Conservation (phyloP, 495 filamentous ascomycete species). For the Monascus purpureus region DNA sequence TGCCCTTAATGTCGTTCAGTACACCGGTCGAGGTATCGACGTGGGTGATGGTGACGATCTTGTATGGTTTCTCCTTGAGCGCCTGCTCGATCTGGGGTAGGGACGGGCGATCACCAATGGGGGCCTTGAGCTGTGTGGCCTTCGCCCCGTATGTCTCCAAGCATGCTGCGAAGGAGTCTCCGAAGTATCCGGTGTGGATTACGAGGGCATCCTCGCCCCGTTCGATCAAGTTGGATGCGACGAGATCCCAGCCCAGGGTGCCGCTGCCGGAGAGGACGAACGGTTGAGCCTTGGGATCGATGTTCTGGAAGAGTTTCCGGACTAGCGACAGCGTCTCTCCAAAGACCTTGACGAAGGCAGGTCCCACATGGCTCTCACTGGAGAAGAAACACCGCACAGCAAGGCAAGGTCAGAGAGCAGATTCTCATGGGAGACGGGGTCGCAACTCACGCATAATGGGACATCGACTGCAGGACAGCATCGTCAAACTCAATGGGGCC, state of each 20-base stretch:
- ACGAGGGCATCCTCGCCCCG: slow-evolving; percentile 81
- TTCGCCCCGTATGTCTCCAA: slow-evolving; percentile 80
- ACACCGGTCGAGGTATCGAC: slow-evolving; percentile 96
- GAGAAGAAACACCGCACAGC: background rate
- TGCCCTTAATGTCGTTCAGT: slow-evolving; percentile 70
- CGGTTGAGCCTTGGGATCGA: slow-evolving; percentile 67
- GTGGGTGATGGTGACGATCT: slow-evolving; percentile 86
- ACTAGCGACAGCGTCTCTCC: slow-evolving; percentile 78
- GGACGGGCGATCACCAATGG: slow-evolving; percentile 79
- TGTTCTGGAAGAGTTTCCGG: slow-evolving; percentile 85
- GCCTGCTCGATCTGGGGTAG: slow-evolving; percentile 76
- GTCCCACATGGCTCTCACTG: slow-evolving; percentile 85
- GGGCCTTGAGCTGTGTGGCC: slow-evolving; percentile 75
- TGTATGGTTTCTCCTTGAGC: slow-evolving; percentile 78
- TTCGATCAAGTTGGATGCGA: slow-evolving; percentile 82
- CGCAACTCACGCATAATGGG: slow-evolving; percentile 71
- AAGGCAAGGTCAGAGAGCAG: background rate
- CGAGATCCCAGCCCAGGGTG: slow-evolving; percentile 91
- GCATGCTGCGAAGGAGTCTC: slow-evolving; percentile 86
- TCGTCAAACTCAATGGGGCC: slow-evolving; percentile 98
- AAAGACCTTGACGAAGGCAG: slow-evolving; percentile 79
- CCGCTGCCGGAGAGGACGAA: slow-evolving; percentile 90
- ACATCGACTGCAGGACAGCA: slow-evolving; percentile 88
- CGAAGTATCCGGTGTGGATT: slow-evolving; percentile 93
- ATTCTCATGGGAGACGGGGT: background rate